These are phyloP conservation scores for Tubosaeta sp. DNA, from an alignment of 768 basidiomycete genomes.

Conservation along the genomic window DNA sequence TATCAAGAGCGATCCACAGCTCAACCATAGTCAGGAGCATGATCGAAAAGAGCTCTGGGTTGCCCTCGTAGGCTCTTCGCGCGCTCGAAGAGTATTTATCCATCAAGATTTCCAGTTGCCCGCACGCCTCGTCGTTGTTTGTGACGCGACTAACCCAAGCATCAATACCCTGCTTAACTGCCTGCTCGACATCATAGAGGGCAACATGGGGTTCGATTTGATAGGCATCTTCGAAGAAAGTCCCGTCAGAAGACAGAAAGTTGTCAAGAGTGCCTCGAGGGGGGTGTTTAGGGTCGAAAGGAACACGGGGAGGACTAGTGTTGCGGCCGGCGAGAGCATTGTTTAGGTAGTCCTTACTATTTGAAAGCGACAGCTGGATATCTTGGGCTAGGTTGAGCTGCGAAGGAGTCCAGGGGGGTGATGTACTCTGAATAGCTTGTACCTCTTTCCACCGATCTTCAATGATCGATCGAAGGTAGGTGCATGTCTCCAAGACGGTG, in stretches of 20 bases:
- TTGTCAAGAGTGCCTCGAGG: slow-evolving; percentile 12
- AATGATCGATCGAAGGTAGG: slow-evolving; percentile 12
- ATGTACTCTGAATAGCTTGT: slow-evolving; percentile 20
- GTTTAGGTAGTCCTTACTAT: slow-evolving; percentile 27
- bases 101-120: slow-evolving; percentile 25
- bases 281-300: background rate
- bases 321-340: slow-evolving; percentile 6
- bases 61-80: slow-evolving; percentile 23
- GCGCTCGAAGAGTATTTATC: slow-evolving; percentile 26
- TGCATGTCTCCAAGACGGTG: slow-evolving; percentile 23
- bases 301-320: slow-evolving; percentile 2
- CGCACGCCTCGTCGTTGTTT: slow-evolving; percentile 20
- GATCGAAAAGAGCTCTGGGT: slow-evolving; percentile 10
- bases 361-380: slow-evolving; percentile 29
- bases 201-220: slow-evolving; percentile 6
- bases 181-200: slow-evolving; percentile 37
- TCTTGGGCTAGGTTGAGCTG: slow-evolving; percentile 29
- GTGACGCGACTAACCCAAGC: slow-evolving; percentile 29
- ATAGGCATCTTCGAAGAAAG: slow-evolving; percentile 12
- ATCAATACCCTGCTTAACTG: slow-evolving; percentile 29
- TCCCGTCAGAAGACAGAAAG: slow-evolving; percentile 7
- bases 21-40: background rate
- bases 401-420: slow-evolving; percentile 27
- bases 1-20: background rate
- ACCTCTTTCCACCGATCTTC: slow-evolving; percentile 34